A percentile compares a stretch with the other conserved stretches of the same genome.
phyloP scores from a whole-genome alignment of 1,139 yeast genomes.

The Yamadazyma atlantica region DNA sequence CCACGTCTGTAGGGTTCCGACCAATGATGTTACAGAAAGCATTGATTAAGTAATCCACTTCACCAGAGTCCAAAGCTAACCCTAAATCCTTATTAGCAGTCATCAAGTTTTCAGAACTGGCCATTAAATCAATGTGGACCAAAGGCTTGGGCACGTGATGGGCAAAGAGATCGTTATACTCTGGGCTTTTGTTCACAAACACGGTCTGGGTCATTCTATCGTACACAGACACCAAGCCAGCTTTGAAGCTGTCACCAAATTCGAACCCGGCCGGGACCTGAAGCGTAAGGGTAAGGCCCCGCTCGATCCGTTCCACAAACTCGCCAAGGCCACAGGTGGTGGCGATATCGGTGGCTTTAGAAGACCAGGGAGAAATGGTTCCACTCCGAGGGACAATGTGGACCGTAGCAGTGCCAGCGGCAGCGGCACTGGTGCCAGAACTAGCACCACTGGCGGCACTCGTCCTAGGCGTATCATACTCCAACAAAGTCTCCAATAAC shows the following conservation, averaged over 20 bases:
- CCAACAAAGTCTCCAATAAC: constrained; percentile 63
- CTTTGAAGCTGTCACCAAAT: constrained; percentile 26
- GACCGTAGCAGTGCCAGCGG: constrained; percentile 57
- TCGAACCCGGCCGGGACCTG: constrained; percentile 70
- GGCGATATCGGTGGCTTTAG: constrained; percentile 95
- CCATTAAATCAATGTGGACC: constrained; percentile 64
- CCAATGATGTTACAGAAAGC: constrained; percentile 75
- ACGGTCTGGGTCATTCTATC: constrained; percentile 98
- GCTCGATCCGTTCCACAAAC: constrained; percentile 78
- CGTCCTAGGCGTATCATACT: constrained; percentile 75
- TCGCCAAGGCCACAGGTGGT: constrained; percentile 80
- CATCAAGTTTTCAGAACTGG: constrained; percentile 61
- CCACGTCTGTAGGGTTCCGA: constrained; percentile 97
- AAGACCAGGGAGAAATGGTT: constrained; percentile 98
- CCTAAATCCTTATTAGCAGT: constrained; percentile 85
- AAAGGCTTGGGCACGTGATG: constrained; percentile 85
- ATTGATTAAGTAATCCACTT: constrained; percentile 79
- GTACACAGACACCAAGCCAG: constrained; percentile 65
- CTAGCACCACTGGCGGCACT: too few relatives aligned
- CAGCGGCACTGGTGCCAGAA: constrained; percentile 26
- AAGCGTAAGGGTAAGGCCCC: constrained; percentile 78
- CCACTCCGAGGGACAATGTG: constrained; percentile 91
- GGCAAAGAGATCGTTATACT: constrained; percentile 68
- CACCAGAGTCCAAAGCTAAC: constrained; percentile 89
- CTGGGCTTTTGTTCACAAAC: constrained; percentile 45